Conservation (phyloP, 495 filamentous ascomycete species). For the Aspergillus indologenus region DNA sequence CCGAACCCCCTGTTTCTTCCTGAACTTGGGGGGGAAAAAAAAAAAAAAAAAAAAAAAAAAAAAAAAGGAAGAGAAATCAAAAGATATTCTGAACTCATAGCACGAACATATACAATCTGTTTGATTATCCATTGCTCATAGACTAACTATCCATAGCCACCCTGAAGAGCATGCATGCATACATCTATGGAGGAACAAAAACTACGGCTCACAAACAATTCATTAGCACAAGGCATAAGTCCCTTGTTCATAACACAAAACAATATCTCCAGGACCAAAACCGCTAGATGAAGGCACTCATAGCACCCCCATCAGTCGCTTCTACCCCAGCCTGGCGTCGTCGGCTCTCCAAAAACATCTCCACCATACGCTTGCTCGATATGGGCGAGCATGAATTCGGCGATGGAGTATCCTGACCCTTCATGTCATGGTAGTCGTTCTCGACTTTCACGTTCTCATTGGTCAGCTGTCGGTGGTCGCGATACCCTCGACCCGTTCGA, state of each 20-base stretch:
- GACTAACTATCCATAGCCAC: neutral
- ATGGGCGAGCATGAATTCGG: constrained; percentile 30
- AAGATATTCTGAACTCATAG: no score
- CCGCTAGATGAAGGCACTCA: constrained; percentile 30
- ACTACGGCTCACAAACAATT: no score
- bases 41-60: no score
- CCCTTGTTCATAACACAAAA: no score
- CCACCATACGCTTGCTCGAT: constrained; percentile 58
- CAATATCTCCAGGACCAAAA: neutral
- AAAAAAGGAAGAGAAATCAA: no score
- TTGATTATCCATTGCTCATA: no score
- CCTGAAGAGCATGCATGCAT: neutral
- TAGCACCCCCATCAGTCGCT: constrained; percentile 16
- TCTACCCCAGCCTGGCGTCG: constrained; percentile 40
- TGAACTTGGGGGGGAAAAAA: neutral
- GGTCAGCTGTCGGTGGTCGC: constrained; percentile 24
- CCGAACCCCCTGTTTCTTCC: neutral
- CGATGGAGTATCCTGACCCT: constrained; percentile 21
- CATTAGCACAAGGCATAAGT: no score
- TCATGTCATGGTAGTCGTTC: constrained; percentile 23
- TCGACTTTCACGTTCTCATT: constrained; percentile 33
- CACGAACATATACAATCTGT: no score
- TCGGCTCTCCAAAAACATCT: constrained; percentile 56
- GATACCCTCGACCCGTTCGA: constrained; percentile 29
- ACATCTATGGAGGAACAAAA: neutral